Evolutionary conservation across 2,329 filamentous ascomycete species (phyloP).

Genomic region (Grosmannia clavigera): DNA sequence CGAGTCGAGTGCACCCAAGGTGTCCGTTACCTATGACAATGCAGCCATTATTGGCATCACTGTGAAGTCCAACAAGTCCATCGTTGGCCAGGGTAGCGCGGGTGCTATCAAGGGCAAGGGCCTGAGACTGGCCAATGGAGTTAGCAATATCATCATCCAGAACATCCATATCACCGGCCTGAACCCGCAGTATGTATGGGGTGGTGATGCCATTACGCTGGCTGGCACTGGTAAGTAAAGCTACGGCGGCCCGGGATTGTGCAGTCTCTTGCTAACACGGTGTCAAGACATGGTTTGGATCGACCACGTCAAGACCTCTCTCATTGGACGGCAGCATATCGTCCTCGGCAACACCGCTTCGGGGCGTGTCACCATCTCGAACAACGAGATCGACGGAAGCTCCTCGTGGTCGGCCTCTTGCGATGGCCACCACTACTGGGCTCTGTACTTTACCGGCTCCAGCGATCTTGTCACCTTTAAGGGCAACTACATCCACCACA

Average conservation of each 20-base stretch:
- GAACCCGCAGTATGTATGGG: constrained; percentile 2
- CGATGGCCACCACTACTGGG: constrained; percentile 1
- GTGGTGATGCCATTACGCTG: background rate
- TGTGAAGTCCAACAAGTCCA: background rate
- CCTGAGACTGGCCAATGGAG: background rate
- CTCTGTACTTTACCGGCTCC: constrained; percentile 1
- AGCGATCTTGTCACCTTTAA: constrained; percentile 1
- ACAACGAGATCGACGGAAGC: constrained; percentile 1
- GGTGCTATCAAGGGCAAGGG: constrained; percentile 1
- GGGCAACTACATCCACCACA: constrained; percentile 1
- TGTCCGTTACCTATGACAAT: background rate
- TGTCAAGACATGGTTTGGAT: background rate
- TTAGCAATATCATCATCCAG: background rate
- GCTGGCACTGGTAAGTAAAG: background rate
- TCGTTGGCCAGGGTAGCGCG: background rate
- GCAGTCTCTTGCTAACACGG: background rate
- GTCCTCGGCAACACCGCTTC: background rate
- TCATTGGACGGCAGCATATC: constrained; percentile 1
- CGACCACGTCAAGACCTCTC: background rate
- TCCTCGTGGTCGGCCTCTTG: background rate
- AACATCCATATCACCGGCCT: constrained; percentile 1
- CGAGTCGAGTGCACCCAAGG: background rate
- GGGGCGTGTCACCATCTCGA: background rate
- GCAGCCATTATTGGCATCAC: background rate
- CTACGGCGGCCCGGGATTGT: background rate